phyloP scores from a whole-genome alignment of 192 early-diverging fungal genomes.

The Globomyces pollinis-pini region DNA sequence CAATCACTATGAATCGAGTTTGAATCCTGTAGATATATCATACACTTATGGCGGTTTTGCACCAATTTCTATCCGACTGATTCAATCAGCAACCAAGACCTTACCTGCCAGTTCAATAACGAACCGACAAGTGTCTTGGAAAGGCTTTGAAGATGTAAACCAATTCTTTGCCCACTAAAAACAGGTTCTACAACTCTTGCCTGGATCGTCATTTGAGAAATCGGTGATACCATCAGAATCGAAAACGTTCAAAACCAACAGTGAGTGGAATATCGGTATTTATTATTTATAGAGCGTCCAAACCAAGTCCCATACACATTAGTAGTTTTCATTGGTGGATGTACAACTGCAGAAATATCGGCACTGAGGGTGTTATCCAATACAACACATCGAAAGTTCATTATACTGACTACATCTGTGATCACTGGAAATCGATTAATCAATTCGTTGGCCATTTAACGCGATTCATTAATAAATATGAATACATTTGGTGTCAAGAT shows the following conservation, averaged over 20 bases:
- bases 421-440: slow-evolving; percentile 78
- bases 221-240: slow-evolving; percentile 17
- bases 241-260: slow-evolving; percentile 12
- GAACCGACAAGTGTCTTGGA: slow-evolving; percentile 39
- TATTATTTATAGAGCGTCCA: slow-evolving; percentile 28
- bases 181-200: slow-evolving; percentile 66
- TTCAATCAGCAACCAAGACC: slow-evolving; percentile 66
- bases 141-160: slow-evolving; percentile 81
- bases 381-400: slow-evolving; percentile 66
- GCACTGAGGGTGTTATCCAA: slow-evolving; percentile 71
- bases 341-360: slow-evolving; percentile 87
- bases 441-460: slow-evolving; percentile 31
- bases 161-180: too few relatives aligned
- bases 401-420: slow-evolving; percentile 83
- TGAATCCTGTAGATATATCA: slow-evolving; percentile 74
- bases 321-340: slow-evolving; percentile 92
- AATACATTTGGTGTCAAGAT: too few relatives aligned
- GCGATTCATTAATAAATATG: too few relatives aligned
- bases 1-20: slow-evolving; percentile 81
- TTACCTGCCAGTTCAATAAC: slow-evolving; percentile 29
- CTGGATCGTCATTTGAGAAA: slow-evolving; percentile 76
- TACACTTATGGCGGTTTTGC: slow-evolving; percentile 96
- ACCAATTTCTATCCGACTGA: slow-evolving; percentile 77
- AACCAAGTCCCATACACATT: slow-evolving; percentile 63
- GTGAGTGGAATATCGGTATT: too few relatives aligned